These are phyloP conservation scores for Claviceps sorghi DNA, from an alignment of 2,329 filamentous ascomycete genomes.

Conservation along the genomic window DNA sequence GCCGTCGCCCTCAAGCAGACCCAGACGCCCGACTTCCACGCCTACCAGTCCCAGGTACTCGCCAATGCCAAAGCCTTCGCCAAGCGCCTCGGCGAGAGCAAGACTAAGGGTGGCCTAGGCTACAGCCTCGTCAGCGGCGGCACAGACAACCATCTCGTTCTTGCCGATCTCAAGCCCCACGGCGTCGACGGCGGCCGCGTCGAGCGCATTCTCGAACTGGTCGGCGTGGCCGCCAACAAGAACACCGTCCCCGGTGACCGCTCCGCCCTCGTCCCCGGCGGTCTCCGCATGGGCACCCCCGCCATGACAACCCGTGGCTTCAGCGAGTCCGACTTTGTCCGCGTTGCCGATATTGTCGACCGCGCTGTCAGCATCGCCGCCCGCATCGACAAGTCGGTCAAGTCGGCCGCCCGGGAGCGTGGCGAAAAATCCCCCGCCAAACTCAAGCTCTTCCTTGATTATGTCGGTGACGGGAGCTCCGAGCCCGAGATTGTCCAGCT, in stretches of 20 bases:
- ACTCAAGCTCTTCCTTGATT: slow-evolving; percentile 53
- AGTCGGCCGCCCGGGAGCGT: slow-evolving; percentile 51
- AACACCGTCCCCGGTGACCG: slow-evolving; percentile 95
- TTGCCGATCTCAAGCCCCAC: slow-evolving; percentile 82
- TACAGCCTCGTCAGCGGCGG: slow-evolving; percentile 88
- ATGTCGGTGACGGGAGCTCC: slow-evolving; percentile 51
- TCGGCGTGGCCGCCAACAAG: slow-evolving; percentile 97
- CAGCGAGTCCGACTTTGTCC: slow-evolving; percentile 70
- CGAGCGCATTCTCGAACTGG: slow-evolving; percentile 78
- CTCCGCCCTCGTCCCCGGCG: slow-evolving; percentile 83
- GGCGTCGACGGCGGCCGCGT: slow-evolving; percentile 78
- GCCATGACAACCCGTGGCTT: slow-evolving; percentile 98
- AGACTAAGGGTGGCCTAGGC: slow-evolving; percentile 62
- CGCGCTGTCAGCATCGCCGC: slow-evolving; percentile 67
- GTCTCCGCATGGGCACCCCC: slow-evolving; percentile 84
- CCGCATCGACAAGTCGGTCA: slow-evolving; percentile 58
- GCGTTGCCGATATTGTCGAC: slow-evolving; percentile 75
- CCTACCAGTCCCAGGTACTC: slow-evolving; percentile 82
- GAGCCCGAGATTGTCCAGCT: slow-evolving; percentile 59
- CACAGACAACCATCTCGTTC: slow-evolving; percentile 93
- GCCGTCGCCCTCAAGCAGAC: slow-evolving; percentile 91
- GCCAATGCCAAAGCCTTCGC: slow-evolving; percentile 84
- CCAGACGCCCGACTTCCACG: slow-evolving; percentile 74
- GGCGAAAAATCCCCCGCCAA: slow-evolving; percentile 51
- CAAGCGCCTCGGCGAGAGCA: slow-evolving; percentile 46